Conservation (phyloP, 140 eudicot genomes). For the Oenanthe javanica region DNA sequence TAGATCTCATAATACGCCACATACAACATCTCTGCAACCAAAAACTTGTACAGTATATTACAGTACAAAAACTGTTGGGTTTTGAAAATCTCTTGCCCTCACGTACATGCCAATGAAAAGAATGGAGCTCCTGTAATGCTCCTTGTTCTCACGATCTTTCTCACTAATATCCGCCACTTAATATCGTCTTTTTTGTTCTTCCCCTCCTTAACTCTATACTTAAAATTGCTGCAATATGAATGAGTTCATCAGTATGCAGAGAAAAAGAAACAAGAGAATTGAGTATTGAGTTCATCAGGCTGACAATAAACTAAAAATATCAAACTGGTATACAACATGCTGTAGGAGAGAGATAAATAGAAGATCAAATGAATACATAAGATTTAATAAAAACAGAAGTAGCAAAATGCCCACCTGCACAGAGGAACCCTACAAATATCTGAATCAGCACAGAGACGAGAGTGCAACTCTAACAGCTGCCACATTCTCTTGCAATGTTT, state of each 20-base stretch:
- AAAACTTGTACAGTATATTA: not conserved
- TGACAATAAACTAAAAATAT: not conserved
- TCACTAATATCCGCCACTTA: constrained; percentile 83
- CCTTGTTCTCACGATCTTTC: constrained; percentile 73
- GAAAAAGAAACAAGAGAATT: not conserved
- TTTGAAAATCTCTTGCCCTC: constrained; percentile 13
- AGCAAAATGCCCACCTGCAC: constrained; percentile 58
- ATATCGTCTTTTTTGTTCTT: constrained; percentile 71
- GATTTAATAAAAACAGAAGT: not conserved
- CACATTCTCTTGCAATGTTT: constrained; percentile 94
- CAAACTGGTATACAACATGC: not conserved
- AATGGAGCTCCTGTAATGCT: constrained; percentile 85
- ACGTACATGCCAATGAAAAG: constrained; percentile 45
- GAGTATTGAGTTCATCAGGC: not conserved
- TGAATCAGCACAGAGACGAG: constrained; percentile 71
- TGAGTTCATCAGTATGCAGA: not conserved
- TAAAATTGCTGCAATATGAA: constrained; percentile 49
- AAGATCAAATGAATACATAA: not conserved
- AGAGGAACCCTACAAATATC: constrained; percentile 71
- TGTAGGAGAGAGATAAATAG: not conserved
- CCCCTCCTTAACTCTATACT: constrained; percentile 32
- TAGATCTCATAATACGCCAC: not conserved
- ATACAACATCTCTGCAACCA: not conserved
- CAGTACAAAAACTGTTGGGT: not conserved
- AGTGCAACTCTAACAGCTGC: constrained; percentile 86